Conservation (phyloP, 108 stramenopile species). For the Chaetoceros tenuissimus region DNA sequence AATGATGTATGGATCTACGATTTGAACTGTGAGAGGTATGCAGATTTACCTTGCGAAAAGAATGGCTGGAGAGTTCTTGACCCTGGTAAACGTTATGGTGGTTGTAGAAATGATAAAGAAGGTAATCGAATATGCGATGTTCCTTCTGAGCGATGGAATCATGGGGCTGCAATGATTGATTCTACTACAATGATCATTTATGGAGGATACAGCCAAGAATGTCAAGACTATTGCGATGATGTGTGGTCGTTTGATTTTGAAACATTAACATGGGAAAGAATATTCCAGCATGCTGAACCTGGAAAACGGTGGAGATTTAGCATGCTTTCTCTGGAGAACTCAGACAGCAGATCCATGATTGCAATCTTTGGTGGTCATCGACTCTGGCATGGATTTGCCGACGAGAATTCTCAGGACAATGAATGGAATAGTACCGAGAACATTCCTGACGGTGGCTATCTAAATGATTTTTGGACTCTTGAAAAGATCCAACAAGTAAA, state of each 20-base stretch:
- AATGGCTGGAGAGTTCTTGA: constrained; percentile 58
- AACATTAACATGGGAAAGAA: constrained; percentile 42
- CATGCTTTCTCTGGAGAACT: constrained; percentile 14
- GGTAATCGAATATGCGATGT: constrained; percentile 36
- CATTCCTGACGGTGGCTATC: constrained; percentile 64
- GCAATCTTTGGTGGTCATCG: constrained; percentile 80
- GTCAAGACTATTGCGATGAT: constrained; percentile 84
- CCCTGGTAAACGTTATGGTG: constrained; percentile 53
- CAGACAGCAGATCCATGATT: constrained; percentile 12
- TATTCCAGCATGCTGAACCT: constrained; percentile 20
- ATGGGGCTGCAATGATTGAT: constrained; percentile 65
- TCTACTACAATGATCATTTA: constrained; percentile 65
- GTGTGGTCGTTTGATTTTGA: constrained; percentile 71
- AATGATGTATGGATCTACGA: constrained; percentile 82
- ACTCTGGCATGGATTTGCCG: constrained; percentile 75
- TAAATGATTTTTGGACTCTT: constrained; percentile 72
- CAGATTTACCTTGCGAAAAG: constrained; percentile 39
- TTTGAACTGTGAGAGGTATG: constrained; percentile 49
- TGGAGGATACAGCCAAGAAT: constrained; percentile 68
- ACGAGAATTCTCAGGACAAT: constrained; percentile 62
- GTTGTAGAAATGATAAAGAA: constrained; percentile 45
- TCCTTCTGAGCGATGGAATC: constrained; percentile 65
- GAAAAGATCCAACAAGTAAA: constrained; percentile 6
- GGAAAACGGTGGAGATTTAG: constrained; percentile 57
- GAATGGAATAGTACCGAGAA: constrained; percentile 34